These are phyloP conservation scores for Toxicodendron radicans DNA, from an alignment of 345 rosid genomes.

Conservation along the genomic window DNA sequence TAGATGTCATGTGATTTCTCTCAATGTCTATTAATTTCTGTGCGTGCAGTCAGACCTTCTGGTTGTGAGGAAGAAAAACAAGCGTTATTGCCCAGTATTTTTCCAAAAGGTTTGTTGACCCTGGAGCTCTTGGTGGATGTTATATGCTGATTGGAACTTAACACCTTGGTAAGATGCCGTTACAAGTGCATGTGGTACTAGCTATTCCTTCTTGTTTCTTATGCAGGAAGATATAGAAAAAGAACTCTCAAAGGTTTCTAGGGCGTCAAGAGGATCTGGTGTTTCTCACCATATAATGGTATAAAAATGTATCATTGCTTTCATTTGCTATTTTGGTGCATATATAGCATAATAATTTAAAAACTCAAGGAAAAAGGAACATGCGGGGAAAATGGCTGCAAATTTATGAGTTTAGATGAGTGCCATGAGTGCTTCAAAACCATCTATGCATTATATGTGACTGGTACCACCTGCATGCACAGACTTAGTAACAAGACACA, in stretches of 20 bases:
- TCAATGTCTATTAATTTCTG: conserved; percentile 11
- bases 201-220: conserved; percentile 14
- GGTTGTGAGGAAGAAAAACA: conserved; percentile 76
- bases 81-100: conserved; percentile 86
- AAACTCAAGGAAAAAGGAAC: background rate
- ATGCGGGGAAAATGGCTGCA: background rate
- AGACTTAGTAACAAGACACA: background rate
- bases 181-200: background rate
- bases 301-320: conserved; percentile 15
- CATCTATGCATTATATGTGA: background rate
- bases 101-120: conserved; percentile 76
- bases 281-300: conserved; percentile 87
- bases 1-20: conserved; percentile 5
- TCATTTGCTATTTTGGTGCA: conserved; percentile 7
- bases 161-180: background rate
- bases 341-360: background rate
- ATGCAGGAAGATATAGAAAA: conserved; percentile 83
- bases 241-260: conserved; percentile 72
- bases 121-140: conserved; percentile 9
- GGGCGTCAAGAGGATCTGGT: conserved; percentile 59
- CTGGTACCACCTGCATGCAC: background rate
- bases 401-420: background rate
- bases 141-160: conserved; percentile 1
- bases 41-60: conserved; percentile 86
- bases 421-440: background rate